Conservation (phyloP, 345 rosid genomes). For the Populus simonii region DNA sequence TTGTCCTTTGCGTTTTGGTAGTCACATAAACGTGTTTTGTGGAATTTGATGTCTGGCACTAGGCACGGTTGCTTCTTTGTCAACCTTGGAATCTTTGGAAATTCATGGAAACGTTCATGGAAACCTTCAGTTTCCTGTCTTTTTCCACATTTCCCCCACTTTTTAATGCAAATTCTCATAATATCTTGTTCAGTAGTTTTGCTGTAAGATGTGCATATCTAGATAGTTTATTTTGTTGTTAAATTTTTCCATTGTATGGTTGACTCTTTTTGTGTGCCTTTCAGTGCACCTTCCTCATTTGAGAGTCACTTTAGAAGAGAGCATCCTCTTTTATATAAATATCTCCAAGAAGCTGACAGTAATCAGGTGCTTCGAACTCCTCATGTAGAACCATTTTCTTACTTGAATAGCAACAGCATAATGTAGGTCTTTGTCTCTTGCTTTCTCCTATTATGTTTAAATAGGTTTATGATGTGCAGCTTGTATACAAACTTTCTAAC, state of each 20-base stretch:
- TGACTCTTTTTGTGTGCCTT: background rate
- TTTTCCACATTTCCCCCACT: background rate
- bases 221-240: background rate
- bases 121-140: background rate
- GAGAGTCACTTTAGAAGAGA: constrained; percentile 58
- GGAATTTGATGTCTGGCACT: too few relatives aligned
- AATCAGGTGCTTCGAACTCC: constrained; percentile 49
- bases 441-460: background rate
- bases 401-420: background rate
- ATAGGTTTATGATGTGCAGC: background rate
- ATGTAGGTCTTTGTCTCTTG: background rate
- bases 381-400: background rate
- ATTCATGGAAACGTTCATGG: background rate
- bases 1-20: too few relatives aligned
- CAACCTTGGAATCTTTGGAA: background rate
- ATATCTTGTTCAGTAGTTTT: background rate
- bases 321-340: constrained; percentile 57
- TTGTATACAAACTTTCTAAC: background rate
- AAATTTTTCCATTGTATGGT: background rate
- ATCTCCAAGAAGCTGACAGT: constrained; percentile 62
- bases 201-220: background rate
- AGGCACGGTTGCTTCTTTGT: background rate
- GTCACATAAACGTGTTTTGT: too few relatives aligned
- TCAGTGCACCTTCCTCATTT: constrained; percentile 78
- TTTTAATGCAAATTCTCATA: background rate